Conservation (phyloP, 306 rosid species). For the Alnus glutinosa region DNA sequence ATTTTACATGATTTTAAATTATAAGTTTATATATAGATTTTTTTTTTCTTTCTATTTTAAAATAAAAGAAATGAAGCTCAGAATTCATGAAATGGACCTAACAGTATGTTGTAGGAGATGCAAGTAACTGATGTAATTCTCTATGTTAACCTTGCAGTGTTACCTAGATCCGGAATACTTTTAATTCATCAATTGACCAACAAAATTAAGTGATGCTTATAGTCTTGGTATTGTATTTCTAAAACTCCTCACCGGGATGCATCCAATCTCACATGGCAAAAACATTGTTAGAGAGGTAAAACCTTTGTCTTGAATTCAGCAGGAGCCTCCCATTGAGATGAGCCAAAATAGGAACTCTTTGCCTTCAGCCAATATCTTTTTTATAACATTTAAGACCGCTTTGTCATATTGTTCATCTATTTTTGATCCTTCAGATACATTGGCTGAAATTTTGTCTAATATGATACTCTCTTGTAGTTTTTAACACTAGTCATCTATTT, state of each 20-base stretch:
- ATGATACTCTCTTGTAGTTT: neutral
- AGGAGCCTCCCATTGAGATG: neutral
- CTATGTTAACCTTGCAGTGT: constrained; percentile 32
- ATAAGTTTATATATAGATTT: neutral
- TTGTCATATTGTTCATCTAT: neutral
- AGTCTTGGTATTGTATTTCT: constrained; percentile 65
- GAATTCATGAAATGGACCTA: neutral
- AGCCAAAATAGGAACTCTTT: neutral
- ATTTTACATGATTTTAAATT: neutral
- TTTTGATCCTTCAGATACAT: neutral
- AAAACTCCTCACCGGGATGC: constrained; percentile 90
- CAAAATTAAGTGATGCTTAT: constrained; percentile 9
- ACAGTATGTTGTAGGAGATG: neutral
- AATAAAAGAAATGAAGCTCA: neutral
- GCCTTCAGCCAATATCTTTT: neutral
- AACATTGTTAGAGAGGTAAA: constrained; percentile 96
- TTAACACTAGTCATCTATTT: neutral
- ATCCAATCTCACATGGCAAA: constrained; percentile 93
- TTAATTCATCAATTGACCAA: constrained; percentile 1
- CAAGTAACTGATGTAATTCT: neutral
- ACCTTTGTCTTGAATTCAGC: neutral
- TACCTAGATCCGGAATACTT: constrained; percentile 7
- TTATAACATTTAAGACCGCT: neutral
- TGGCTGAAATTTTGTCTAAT: neutral
- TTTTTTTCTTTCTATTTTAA: neutral